These are phyloP conservation scores for Lablab purpureus DNA, from an alignment of 306 rosid genomes.

Conservation along the genomic window DNA sequence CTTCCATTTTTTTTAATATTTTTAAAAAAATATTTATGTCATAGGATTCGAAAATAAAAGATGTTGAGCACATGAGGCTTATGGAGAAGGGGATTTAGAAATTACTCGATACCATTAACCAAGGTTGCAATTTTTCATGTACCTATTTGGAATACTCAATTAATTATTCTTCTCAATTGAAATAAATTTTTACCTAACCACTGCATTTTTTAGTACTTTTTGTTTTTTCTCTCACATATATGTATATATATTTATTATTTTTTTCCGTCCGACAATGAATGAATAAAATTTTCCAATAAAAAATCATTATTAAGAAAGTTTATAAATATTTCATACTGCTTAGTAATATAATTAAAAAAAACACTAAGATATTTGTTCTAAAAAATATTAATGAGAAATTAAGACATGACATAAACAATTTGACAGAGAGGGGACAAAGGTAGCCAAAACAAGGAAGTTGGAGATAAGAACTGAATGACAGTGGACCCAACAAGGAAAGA, in stretches of 20 bases:
- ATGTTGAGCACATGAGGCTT: neutral
- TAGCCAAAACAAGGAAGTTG: conserved; percentile 4
- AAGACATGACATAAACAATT: neutral
- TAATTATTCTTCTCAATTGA: neutral
- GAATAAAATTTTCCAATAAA: no score
- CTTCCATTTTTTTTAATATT: no score
- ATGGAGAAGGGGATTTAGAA: neutral
- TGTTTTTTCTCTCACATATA: neutral
- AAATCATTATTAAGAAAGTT: no score
- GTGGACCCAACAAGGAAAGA: conserved; percentile 32
- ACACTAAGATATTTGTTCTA: neutral
- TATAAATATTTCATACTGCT: no score
- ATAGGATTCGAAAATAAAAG: neutral
- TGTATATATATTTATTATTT: no score
- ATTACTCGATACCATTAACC: neutral
- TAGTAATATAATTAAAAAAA: no score
- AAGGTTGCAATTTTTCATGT: neutral
- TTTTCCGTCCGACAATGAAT: no score
- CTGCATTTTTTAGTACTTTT: neutral
- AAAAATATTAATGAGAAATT: neutral
- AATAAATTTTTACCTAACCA: neutral
- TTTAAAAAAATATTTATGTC: neutral
- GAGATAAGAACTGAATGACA: conserved; percentile 15
- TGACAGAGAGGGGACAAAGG: neutral
- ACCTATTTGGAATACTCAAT: conserved; percentile 2